phyloP scores from a whole-genome alignment of 2,329 filamentous ascomycete genomes.

The Colletotrichum viniferum region DNA sequence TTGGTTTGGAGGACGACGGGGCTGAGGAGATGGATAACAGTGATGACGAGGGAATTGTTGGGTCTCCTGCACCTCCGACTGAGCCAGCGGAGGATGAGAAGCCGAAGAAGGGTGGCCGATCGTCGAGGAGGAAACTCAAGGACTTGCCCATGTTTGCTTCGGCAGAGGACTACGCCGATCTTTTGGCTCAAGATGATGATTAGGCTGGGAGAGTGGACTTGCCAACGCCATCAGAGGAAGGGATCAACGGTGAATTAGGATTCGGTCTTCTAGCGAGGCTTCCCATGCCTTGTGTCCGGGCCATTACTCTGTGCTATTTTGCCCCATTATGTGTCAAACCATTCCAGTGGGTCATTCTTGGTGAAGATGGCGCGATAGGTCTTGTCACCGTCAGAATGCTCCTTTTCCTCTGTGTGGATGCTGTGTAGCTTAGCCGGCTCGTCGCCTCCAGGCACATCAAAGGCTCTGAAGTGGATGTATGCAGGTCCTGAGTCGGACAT shows the following conservation, averaged over 20 bases:
- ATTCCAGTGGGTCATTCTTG: conserved; percentile 49
- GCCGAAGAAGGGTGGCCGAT: conserved; percentile 47
- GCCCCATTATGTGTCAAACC: conserved; percentile 55
- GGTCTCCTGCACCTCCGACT: background rate
- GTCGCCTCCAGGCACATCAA: conserved; percentile 39
- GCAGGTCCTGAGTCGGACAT: conserved; percentile 38
- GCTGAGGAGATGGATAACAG: conserved; percentile 25
- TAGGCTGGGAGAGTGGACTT: background rate
- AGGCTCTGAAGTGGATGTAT: conserved; percentile 54
- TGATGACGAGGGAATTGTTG: conserved; percentile 7
- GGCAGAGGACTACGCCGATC: conserved; percentile 88
- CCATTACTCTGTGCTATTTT: background rate
- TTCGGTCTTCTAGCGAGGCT: background rate
- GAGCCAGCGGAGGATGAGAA: conserved; percentile 37
- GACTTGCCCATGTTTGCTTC: conserved; percentile 91
- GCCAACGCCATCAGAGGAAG: background rate
- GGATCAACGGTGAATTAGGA: background rate
- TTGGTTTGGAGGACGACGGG: conserved; percentile 45
- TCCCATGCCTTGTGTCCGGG: background rate
- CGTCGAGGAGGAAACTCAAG: conserved; percentile 85
- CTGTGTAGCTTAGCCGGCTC: conserved; percentile 47
- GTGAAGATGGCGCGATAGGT: conserved; percentile 51
- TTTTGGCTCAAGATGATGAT: conserved; percentile 76
- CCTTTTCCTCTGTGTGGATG: conserved; percentile 51
- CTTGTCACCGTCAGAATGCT: conserved; percentile 45